Percentiles rank a stretch among this genome's conserved stretches.
Conservation (phyloP, 164 flowering plant genomes). For the Vitis vinifera region DNA sequence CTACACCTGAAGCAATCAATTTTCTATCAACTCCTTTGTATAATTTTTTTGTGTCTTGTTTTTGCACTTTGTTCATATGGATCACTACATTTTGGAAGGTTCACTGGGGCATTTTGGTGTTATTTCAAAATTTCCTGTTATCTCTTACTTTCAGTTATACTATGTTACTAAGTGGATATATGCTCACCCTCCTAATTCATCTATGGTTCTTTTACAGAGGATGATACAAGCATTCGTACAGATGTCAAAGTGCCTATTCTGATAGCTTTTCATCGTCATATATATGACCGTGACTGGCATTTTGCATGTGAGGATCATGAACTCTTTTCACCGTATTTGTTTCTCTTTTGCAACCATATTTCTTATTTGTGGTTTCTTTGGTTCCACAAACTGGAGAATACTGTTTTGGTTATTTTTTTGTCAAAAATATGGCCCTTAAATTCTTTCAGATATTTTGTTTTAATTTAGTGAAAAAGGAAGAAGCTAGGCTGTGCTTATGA, state of each 20-base stretch:
- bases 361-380: background rate
- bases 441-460: too few relatives aligned
- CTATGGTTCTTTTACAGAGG: conserved; percentile 59
- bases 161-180: background rate
- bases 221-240: conserved; percentile 80
- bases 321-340: background rate
- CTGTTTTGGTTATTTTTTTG: too few relatives aligned
- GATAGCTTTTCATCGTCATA: conserved; percentile 71
- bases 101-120: background rate
- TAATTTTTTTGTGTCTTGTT: too few relatives aligned
- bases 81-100: too few relatives aligned
- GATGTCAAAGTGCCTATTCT: conserved; percentile 91
- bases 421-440: too few relatives aligned
- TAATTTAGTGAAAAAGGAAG: too few relatives aligned
- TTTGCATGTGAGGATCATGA: conserved; percentile 70
- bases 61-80: too few relatives aligned
- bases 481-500: too few relatives aligned
- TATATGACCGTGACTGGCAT: conserved; percentile 81
- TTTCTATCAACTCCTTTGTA: too few relatives aligned
- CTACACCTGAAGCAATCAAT: too few relatives aligned
- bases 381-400: too few relatives aligned
- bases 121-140: background rate
- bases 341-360: background rate
- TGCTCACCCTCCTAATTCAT: background rate
- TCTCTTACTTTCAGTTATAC: background rate